A percentile compares a stretch with the other conserved stretches of the same genome.
These are phyloP conservation scores for Aspergillus sp. DNA, from an alignment of 2,329 filamentous ascomycete genomes.

Conservation along the genomic window DNA sequence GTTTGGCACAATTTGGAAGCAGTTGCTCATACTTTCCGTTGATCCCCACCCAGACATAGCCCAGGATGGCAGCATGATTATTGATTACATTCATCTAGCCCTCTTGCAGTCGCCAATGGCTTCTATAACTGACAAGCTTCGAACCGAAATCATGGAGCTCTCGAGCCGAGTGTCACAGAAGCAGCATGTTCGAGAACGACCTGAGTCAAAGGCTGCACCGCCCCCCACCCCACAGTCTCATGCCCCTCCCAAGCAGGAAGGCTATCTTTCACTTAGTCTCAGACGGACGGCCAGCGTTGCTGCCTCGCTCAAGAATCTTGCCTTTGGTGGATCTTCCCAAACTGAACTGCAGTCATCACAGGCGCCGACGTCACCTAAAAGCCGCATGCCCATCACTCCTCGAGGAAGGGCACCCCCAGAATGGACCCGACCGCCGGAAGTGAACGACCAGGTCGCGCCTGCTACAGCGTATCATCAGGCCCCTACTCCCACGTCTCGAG, in stretches of 20 bases:
- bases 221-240: slow-evolving; percentile 51
- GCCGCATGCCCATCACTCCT: slow-evolving; percentile 41
- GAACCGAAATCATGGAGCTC: slow-evolving; percentile 61
- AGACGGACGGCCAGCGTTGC: slow-evolving; percentile 65
- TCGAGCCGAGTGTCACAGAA: slow-evolving; percentile 36
- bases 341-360: slow-evolving; percentile 29
- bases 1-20: slow-evolving; percentile 92
- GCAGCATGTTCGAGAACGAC: slow-evolving; percentile 37
- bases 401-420: slow-evolving; percentile 56
- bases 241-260: slow-evolving; percentile 54
- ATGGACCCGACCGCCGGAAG: slow-evolving; percentile 68
- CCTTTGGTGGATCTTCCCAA: slow-evolving; percentile 49
- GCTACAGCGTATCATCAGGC: slow-evolving; percentile 73
- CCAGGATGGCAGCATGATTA: slow-evolving; percentile 76
- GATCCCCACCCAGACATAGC: slow-evolving; percentile 95
- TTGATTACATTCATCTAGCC: slow-evolving; percentile 79
- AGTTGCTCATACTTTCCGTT: slow-evolving; percentile 83
- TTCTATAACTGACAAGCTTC: slow-evolving; percentile 65
- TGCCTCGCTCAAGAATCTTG: slow-evolving; percentile 62
- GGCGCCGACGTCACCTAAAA: slow-evolving; percentile 30
- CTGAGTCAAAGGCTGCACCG: slow-evolving; percentile 33
- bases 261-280: slow-evolving; percentile 61
- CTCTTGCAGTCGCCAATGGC: slow-evolving; percentile 77
- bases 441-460: slow-evolving; percentile 66
- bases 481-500: slow-evolving; percentile 74